Percentiles rank a stretch among this genome's conserved stretches.
These are phyloP conservation scores for Phoma herbarum DNA, from an alignment of 2,329 filamentous ascomycete genomes.

Conservation along the genomic window DNA sequence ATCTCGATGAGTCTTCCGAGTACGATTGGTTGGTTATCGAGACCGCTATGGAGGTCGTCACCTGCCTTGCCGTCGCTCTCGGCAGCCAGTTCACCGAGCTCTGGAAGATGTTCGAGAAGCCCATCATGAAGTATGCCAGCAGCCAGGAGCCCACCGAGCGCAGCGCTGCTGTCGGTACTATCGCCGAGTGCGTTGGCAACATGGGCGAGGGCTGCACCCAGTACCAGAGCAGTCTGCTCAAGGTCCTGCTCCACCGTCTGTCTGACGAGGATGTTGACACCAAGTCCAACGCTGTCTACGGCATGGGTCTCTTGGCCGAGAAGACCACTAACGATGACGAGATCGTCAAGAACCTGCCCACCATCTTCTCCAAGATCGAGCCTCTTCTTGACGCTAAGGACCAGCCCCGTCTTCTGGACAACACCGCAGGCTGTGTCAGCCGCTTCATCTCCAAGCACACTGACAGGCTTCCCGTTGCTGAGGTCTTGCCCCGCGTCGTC, in stretches of 20 bases:
- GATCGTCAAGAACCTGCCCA: conserved; percentile 76
- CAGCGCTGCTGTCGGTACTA: conserved; percentile 86
- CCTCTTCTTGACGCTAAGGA: conserved; percentile 79
- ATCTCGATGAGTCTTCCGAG: conserved; percentile 80
- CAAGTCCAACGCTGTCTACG: conserved; percentile 95
- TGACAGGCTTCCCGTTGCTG: conserved; percentile 79
- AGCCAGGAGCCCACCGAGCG: conserved; percentile 88
- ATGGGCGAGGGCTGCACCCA: conserved; percentile 84
- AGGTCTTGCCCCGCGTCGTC: conserved; percentile 83
- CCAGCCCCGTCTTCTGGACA: conserved; percentile 86
- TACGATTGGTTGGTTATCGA: conserved; percentile 98
- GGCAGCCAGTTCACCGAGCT: conserved; percentile 83
- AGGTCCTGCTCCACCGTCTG: conserved; percentile 84
- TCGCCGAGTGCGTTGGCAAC: conserved; percentile 88
- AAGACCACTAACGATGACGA: conserved; percentile 78
- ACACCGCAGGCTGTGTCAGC: conserved; percentile 88
- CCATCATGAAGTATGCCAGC: conserved; percentile 84
- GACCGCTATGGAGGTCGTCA: conserved; percentile 89
- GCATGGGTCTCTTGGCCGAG: conserved; percentile 82
- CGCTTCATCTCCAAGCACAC: conserved; percentile 92
- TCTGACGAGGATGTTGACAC: conserved; percentile 89
- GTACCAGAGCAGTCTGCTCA: conserved; percentile 79
- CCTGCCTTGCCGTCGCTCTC: conserved; percentile 82
- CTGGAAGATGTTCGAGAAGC: conserved; percentile 96
- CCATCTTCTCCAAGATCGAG: conserved; percentile 86